Evolutionary conservation across 352 stramenopile genomes (phyloP), one percentile per base, ranked within the genome.

Genomic region (Hyaloperonospora brassicae): DNA sequence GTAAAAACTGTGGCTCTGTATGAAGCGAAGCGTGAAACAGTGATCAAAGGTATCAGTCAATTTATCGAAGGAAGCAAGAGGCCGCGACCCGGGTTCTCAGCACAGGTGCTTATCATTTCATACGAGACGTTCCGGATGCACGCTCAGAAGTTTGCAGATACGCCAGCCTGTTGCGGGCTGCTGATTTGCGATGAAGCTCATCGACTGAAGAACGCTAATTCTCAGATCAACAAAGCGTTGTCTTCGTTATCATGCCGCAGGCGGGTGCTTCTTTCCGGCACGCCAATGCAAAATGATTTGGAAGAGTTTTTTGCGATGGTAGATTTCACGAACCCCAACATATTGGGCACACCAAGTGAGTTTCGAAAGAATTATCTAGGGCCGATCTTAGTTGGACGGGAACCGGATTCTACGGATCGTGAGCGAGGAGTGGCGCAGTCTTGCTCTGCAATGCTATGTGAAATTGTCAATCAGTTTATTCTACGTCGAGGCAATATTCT

Each of bases 251-350:
- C 85, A 1, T 97, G 92, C 44, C 79, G 86, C 52, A 93, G 95
- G 12, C 84, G 97, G 34, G 86, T 99, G 5, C 63, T 99, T 36
- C 63, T 99, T 4, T 98, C 95, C 0, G 96, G 96, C 27, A 99
- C 96, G 14, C 96, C 95, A 1, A 98, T 99, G 93, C 95, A 99
- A 59, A 99, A 99, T 61, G 95, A 99, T 73, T 67, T 99, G 13
- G 86, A 98, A 50, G 97, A 99, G 60, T 99, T 99, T 61, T 99
- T 93, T 59, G 95, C 96, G 6, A 98, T 99, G 95, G 95, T 92
- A 7, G 81, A 92, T 49, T 93, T 94, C 47, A 93, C 86, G 0
- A 94, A 92, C 49, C 81, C 84, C 3, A 86, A 88, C 52, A 89
- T 95, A 39, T 68, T 93, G 12, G 86, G 82, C 5, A 72, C 73